Conservation (phyloP, 192 early-diverging fungal species). For the Coemansia erecta region DNA sequence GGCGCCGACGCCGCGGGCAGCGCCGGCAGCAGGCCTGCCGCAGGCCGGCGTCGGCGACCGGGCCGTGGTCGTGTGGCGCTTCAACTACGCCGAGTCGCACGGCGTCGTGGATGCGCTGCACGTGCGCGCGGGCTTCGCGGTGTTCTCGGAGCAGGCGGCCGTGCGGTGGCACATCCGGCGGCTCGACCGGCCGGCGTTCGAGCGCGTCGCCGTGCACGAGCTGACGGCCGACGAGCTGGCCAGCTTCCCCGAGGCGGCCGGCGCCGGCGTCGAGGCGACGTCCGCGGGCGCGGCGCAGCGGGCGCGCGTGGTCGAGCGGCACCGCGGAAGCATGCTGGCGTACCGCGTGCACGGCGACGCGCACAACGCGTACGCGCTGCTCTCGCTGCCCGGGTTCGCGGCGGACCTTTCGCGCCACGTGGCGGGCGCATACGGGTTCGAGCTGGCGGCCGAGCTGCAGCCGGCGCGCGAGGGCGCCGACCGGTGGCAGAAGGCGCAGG, state of each 20-base stretch:
- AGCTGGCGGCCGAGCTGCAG: conserved; percentile 27
- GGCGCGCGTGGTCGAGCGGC: conserved; percentile 16
- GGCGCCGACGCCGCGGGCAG: conserved; percentile 13
- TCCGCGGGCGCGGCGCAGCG: background rate
- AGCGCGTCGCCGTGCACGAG: conserved; percentile 14
- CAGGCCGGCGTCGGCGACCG: background rate
- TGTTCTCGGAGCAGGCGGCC: conserved; percentile 23
- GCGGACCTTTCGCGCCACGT: conserved; percentile 41
- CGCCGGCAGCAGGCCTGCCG: conserved; percentile 7
- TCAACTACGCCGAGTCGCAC: conserved; percentile 41
- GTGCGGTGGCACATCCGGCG: conserved; percentile 48
- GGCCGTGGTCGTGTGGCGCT: conserved; percentile 33
- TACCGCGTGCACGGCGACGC: conserved; percentile 14
- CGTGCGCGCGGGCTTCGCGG: conserved; percentile 27
- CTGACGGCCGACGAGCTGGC: conserved; percentile 22
- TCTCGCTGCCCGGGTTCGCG: conserved; percentile 24
- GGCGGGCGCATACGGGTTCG: conserved; percentile 46
- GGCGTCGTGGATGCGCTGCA: conserved; percentile 18
- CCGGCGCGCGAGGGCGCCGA: conserved; percentile 15
- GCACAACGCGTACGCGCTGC: conserved; percentile 24
- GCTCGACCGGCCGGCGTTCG: conserved; percentile 26
- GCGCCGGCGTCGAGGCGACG: no score
- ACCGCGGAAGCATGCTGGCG: conserved; percentile 33
- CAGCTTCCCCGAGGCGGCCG: conserved; percentile 28
- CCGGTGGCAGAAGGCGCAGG: conserved; percentile 51